Evolutionary conservation across 345 rosid species (phyloP).

Genomic region (Citrus inodora): DNA sequence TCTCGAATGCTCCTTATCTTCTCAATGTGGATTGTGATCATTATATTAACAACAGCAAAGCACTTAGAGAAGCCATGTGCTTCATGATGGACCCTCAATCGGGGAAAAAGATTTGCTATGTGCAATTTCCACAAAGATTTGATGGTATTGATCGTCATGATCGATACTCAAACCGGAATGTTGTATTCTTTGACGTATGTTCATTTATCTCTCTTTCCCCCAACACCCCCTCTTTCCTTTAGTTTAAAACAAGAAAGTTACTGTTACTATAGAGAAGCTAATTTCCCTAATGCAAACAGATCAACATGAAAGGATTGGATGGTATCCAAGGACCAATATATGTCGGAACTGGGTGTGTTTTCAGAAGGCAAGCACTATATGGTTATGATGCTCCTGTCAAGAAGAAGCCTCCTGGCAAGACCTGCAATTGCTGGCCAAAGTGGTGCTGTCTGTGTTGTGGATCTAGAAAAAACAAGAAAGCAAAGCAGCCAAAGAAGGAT

Average conservation of each 20-base stretch:
- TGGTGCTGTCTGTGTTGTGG: conserved; percentile 84
- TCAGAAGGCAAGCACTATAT: conserved; percentile 91
- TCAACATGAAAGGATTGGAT: conserved; percentile 98
- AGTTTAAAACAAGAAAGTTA: neutral
- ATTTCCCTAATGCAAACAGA: conserved; percentile 41
- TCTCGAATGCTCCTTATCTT: conserved; percentile 92
- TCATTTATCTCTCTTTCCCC: neutral
- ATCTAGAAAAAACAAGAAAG: conserved; percentile 68
- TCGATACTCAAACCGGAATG: conserved; percentile 90
- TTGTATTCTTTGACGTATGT: conserved; percentile 97
- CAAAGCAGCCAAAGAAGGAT: conserved; percentile 53
- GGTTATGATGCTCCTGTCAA: conserved; percentile 86
- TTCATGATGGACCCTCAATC: conserved; percentile 95
- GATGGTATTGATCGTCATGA: conserved; percentile 98
- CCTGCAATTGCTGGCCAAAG: conserved; percentile 96
- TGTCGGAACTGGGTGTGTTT: conserved; percentile 97
- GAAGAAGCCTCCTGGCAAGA: conserved; percentile 86
- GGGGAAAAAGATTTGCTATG: conserved; percentile 94
- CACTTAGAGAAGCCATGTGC: conserved; percentile 98
- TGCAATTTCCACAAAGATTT: conserved; percentile 98
- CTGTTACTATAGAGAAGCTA: conserved; percentile 5
- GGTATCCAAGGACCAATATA: conserved; percentile 98
- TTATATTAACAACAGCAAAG: conserved; percentile 90
- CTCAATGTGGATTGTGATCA: conserved; percentile 95
- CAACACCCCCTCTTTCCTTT: neutral